phyloP scores from a whole-genome alignment of 306 rosid species.

The Carpinus fangiana region DNA sequence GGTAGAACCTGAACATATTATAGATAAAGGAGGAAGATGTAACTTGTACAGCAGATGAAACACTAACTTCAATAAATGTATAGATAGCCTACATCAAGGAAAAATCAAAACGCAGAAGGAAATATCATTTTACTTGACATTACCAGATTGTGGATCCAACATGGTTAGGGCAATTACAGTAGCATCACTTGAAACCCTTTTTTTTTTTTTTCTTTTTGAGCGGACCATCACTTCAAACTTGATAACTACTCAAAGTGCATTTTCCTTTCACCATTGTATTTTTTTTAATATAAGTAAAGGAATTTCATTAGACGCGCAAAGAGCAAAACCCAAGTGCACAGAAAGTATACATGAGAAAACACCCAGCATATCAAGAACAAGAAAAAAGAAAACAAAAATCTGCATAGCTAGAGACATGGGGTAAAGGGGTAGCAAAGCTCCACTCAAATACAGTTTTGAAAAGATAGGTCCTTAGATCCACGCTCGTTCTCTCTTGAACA shows the following conservation, averaged over 20 bases:
- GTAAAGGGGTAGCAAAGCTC: too few relatives aligned
- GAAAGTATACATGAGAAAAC: too few relatives aligned
- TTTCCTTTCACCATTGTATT: neutral
- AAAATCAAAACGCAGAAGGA: conserved; percentile 10
- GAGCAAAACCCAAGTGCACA: too few relatives aligned
- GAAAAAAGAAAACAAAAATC: too few relatives aligned
- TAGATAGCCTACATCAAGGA: neutral
- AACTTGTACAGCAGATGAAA: conserved; percentile 6
- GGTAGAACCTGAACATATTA: conserved; percentile 64
- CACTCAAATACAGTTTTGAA: too few relatives aligned
- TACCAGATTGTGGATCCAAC: neutral
- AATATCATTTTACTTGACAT: conserved; percentile 1
- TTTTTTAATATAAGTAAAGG: too few relatives aligned
- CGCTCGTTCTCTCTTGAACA: too few relatives aligned
- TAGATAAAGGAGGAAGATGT: conserved; percentile 16
- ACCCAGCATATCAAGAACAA: too few relatives aligned
- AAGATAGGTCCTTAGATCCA: too few relatives aligned
- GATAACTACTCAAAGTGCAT: conserved; percentile 15
- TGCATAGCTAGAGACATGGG: too few relatives aligned
- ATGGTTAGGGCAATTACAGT: conserved; percentile 4
- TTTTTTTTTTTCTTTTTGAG: too few relatives aligned
- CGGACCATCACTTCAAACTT: neutral
- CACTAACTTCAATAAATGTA: neutral
- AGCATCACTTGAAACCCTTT: neutral
- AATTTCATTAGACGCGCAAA: too few relatives aligned